Evolutionary conservation across 1,284 basidiomycete genomes (phyloP), one percentile per base, ranked within the genome.

Genomic region (Acaromyces ingoldii): DNA sequence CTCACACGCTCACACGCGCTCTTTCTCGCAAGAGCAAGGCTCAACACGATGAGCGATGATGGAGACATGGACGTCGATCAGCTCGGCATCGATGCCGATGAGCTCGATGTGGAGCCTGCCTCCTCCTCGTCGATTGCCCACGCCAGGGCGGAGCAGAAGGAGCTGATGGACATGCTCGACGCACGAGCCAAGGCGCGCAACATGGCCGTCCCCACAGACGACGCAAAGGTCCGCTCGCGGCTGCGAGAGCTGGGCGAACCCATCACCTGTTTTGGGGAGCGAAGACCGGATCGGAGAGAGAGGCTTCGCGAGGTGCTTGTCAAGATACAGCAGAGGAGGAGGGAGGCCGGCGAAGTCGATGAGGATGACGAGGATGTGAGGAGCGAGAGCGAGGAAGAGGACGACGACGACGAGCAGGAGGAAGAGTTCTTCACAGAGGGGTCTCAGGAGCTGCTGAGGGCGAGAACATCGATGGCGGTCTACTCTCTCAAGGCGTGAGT

Each of bases 391-490:
- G 82, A 83, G 39, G 81, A 86, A 25, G 82, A 83, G 39, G 81
- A 86, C 24, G 74, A 76, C 15, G 53, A 55, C 15, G 55, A 58
- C n/a, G 59, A 87, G 81, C 65, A 78, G 42, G 84, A 88, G 72
- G 92, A 95, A 73, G 95, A 98, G 73, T 98, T 98, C 79, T 98
- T 92, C 76, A 88, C 93, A 3, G 88, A 89, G 54, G 93, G 93
- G 2, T 83, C 89, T 1, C 79, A 90, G 7, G 88, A 87, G 60
- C 82, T 99, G 46, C 80, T 97, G 37, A 82, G 87, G 67, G 85
- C 91, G 43, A 82, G 95, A 57, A 81, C 86, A 70, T 82, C 80
- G 60, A 84, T 98, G 65, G 92, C 92, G 49, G 85, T 88, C 75
- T 96, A 85, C 78, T 97, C 93, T 65, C 81, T 98, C 57, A 85